These are phyloP conservation scores for Lunularia cruciata DNA, from an alignment of 225 moss, liverwort and hornwort genomes.

Conservation along the genomic window DNA sequence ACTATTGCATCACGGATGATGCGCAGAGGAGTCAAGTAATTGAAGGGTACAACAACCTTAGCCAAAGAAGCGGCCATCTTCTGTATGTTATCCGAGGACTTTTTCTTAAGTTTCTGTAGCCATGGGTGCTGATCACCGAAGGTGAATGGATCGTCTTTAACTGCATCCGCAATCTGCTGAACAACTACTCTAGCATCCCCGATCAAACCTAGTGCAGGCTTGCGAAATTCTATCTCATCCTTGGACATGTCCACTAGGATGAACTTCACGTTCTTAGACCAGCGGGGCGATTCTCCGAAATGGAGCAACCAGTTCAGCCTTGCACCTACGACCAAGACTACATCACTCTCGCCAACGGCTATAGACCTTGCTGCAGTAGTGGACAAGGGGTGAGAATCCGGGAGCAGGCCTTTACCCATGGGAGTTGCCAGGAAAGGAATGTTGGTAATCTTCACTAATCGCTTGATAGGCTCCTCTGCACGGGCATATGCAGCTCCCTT, in stretches of 20 bases:
- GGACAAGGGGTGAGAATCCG: conserved; percentile 81
- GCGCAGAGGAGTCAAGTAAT: conserved; percentile 80
- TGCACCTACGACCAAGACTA: conserved; percentile 79
- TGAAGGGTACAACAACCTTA: conserved; percentile 90
- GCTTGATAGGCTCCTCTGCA: conserved; percentile 66
- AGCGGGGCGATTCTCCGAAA: conserved; percentile 84
- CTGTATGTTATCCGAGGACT: conserved; percentile 66
- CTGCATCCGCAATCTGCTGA: conserved; percentile 61
- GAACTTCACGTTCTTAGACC: conserved; percentile 78
- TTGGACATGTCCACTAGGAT: conserved; percentile 71
- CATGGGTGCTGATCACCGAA: conserved; percentile 77
- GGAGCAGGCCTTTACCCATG: conserved; percentile 93
- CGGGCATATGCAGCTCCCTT: conserved; percentile 89
- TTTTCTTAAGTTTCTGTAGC: conserved; percentile 67
- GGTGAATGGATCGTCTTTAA: conserved; percentile 87
- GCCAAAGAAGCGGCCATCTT: conserved; percentile 65
- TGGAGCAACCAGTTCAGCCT: conserved; percentile 96
- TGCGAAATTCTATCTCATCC: conserved; percentile 72
- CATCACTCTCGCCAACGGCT: conserved; percentile 74
- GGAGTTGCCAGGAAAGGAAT: conserved; percentile 95
- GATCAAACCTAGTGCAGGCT: conserved; percentile 64
- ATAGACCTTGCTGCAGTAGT: conserved; percentile 81
- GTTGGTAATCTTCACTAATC: conserved; percentile 69
- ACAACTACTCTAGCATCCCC: conserved; percentile 83
- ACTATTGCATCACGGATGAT: conserved; percentile 92